phyloP scores from a whole-genome alignment of 148 eudicot species.

The Pharnaceum exiguum region DNA sequence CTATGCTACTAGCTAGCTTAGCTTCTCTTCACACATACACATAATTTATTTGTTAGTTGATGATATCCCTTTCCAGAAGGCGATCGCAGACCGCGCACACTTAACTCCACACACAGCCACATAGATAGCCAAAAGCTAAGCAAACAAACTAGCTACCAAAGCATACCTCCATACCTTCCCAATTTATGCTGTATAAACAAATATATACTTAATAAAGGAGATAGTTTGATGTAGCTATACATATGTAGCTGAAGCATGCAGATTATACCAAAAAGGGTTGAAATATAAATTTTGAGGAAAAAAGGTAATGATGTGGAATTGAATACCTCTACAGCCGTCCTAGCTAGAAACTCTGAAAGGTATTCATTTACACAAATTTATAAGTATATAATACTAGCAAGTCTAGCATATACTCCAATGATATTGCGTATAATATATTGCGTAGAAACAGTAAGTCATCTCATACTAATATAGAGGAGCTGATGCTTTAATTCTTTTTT shows the following conservation, averaged over 20 bases:
- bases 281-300: slow-evolving; percentile 10
- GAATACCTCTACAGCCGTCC: slow-evolving; percentile 32
- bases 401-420: too few species aligned
- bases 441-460: not conserved
- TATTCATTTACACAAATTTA: slow-evolving; percentile 15
- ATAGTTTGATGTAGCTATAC: too few species aligned
- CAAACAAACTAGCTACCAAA: too few species aligned
- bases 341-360: slow-evolving; percentile 33
- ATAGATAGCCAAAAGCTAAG: too few species aligned
- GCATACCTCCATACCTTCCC: too few species aligned
- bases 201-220: too few species aligned
- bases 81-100: slow-evolving; percentile 50
- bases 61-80: slow-evolving; percentile 55
- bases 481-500: not conserved
- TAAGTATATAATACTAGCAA: not conserved
- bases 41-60: slow-evolving; percentile 22
- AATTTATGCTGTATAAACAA: too few species aligned
- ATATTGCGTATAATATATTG: too few species aligned
- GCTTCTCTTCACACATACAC: slow-evolving; percentile 8
- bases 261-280: too few species aligned
- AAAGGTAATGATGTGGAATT: slow-evolving; percentile 38
- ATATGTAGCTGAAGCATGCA: too few species aligned
- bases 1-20: not conserved
- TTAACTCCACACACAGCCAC: slow-evolving; percentile 21
- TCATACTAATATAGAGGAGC: not conserved